Conservation (phyloP, 441 rosid genomes). For the Erysimum pusillum region DNA sequence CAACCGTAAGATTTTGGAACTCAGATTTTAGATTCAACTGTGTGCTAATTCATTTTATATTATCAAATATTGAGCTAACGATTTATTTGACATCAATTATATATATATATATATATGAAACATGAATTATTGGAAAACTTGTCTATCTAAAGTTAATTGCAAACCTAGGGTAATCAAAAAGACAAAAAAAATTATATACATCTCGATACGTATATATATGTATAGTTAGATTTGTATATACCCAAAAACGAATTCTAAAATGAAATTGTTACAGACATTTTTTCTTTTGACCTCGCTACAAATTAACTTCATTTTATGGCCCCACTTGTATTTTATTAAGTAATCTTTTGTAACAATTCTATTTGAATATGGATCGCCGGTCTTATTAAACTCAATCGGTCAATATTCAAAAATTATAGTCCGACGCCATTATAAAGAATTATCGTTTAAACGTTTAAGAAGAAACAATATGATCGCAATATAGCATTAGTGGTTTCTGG, state of each 20-base stretch:
- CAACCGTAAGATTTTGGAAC: conserved; percentile 9
- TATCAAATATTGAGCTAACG: background rate
- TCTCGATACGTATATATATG: background rate
- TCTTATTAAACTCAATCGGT: conserved; percentile 23
- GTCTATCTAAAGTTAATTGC: background rate
- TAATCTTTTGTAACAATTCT: conserved; percentile 17
- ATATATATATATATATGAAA: too few species aligned
- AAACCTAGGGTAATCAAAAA: background rate
- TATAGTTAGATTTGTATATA: conserved; percentile 12
- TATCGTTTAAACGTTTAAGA: background rate
- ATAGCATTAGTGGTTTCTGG: background rate
- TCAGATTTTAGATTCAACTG: background rate
- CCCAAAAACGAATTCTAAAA: background rate
- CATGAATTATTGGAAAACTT: background rate
- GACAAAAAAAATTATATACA: background rate
- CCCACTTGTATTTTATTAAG: conserved; percentile 30
- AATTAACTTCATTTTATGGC: conserved; percentile 11
- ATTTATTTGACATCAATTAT: background rate
- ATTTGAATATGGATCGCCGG: conserved; percentile 43
- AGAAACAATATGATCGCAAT: background rate
- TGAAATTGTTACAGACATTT: background rate
- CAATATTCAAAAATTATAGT: conserved; percentile 31
- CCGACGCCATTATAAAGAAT: conserved; percentile 20
- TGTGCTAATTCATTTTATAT: background rate
- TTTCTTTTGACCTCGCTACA: too few species aligned